Percentiles rank a stretch among this genome's conserved stretches.
phyloP scores from a whole-genome alignment of 179 eudicot species.

The Patellifolia procumbens region DNA sequence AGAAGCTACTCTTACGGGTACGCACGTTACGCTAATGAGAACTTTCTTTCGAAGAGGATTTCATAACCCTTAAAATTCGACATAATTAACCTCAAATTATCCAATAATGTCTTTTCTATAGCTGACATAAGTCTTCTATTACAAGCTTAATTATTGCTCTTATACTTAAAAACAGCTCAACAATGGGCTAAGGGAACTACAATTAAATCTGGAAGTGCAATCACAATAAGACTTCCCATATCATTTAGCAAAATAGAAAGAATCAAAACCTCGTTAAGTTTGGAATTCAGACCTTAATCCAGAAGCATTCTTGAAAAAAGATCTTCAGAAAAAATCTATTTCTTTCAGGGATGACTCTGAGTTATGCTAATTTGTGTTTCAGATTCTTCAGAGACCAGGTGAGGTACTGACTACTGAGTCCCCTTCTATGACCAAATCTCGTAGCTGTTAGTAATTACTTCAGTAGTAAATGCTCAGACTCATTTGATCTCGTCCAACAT shows the following conservation, averaged over 20 bases:
- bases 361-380: neutral
- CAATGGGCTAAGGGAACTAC: neutral
- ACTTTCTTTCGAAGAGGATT: too few species aligned
- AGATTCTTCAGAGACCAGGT: neutral
- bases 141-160: neutral
- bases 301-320: neutral
- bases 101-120: neutral
- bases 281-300: constrained; percentile 12
- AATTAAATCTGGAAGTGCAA: neutral
- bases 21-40: too few species aligned
- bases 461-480: neutral
- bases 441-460: neutral
- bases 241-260: neutral
- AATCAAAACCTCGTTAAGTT: neutral
- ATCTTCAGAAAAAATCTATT: neutral
- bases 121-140: neutral
- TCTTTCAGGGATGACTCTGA: neutral
- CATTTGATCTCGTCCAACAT: too few species aligned
- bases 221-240: neutral
- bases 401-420: too few species aligned
- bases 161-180: neutral
- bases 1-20: too few species aligned
- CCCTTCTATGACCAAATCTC: neutral
- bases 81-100: neutral
- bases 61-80: too few species aligned